These are phyloP conservation scores for Echria macrotheca DNA, from an alignment of 495 filamentous ascomycete genomes.

Conservation along the genomic window DNA sequence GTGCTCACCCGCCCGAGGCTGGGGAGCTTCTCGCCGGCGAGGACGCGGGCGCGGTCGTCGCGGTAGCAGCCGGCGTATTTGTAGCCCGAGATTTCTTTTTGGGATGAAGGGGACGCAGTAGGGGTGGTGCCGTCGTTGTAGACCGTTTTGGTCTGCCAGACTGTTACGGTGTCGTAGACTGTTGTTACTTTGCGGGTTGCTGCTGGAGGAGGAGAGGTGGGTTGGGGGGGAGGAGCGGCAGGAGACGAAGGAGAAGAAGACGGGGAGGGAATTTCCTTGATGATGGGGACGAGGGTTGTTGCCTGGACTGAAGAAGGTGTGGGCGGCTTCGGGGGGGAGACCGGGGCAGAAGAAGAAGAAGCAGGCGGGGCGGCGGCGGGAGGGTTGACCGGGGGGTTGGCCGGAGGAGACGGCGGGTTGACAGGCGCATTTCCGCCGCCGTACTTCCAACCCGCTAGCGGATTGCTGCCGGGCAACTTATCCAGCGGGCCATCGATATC, in stretches of 20 bases:
- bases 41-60: slow-evolving; percentile 21
- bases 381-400: neutral
- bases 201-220: slow-evolving; percentile 17
- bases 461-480: slow-evolving; percentile 57
- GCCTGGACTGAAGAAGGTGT: too few species aligned
- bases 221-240: slow-evolving; percentile 31
- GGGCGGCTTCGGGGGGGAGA: slow-evolving; percentile 1
- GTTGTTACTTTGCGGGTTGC: slow-evolving; percentile 16
- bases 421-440: slow-evolving; percentile 28
- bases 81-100: slow-evolving; percentile 21
- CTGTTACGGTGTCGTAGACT: slow-evolving; percentile 41
- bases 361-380: slow-evolving; percentile 6
- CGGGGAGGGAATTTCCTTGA: neutral
- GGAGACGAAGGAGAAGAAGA: slow-evolving; percentile 21
- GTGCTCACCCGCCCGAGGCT: slow-evolving; percentile 48
- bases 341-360: neutral
- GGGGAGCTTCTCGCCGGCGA: slow-evolving; percentile 41
- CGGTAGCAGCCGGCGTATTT: slow-evolving; percentile 32
- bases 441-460: slow-evolving; percentile 35
- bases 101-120: slow-evolving; percentile 14
- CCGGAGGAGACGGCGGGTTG: neutral
- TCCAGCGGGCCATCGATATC: slow-evolving; percentile 26
- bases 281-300: slow-evolving; percentile 5
- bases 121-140: slow-evolving; percentile 31
- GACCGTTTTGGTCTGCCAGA: slow-evolving; percentile 45